Evolutionary conservation across 495 filamentous ascomycete genomes (phyloP), one percentile per base, ranked within the genome.

Genomic region (Podospora sp.): DNA sequence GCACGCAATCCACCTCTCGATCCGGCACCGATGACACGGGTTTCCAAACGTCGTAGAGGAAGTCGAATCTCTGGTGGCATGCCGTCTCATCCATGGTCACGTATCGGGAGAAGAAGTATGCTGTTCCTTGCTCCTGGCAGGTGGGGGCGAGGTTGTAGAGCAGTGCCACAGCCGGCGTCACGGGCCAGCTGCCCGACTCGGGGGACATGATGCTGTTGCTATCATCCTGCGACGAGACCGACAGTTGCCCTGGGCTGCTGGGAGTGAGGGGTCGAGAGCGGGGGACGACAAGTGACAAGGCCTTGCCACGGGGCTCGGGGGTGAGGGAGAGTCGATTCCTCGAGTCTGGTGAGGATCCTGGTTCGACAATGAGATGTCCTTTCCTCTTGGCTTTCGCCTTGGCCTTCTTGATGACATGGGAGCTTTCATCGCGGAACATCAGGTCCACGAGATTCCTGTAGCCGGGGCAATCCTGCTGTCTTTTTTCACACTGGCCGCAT

Each of bases 341-440:
- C 4, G 62, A 63, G 56, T 65, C 66, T 7, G 73, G 70, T 3
- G 75, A 71, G 0, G 68, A 70, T 1, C 50, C 29, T 9, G 64
- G 69, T 16, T 68, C 67, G 52, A 66, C 16, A 29, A 52, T 67
- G 11, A 73, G 66, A 46, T 65, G 55, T 1, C 60, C 60, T 71
- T 72, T 78, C 66, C 76, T 76, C 35, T 65, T 73, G 65, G 75
- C 76, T 60, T 71, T 76, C 20, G 74, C 75, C 66, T 83, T 84
- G 51, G 86, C 88, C 75, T 90, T 92, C 65, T 83, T 83, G 65
- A 87, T 85, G 55, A 92, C 87, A 67, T 87, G 83, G 62, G 84
- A 83, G 73, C 88, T 92, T 74, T 92, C 87, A 71, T 92, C 88
- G 27, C 89, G 87, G 74, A 92, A 92, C 82, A 91, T 86, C 51